phyloP scores from a whole-genome alignment of 2,329 filamentous ascomycete genomes.

The Sarocladium kiliense region DNA sequence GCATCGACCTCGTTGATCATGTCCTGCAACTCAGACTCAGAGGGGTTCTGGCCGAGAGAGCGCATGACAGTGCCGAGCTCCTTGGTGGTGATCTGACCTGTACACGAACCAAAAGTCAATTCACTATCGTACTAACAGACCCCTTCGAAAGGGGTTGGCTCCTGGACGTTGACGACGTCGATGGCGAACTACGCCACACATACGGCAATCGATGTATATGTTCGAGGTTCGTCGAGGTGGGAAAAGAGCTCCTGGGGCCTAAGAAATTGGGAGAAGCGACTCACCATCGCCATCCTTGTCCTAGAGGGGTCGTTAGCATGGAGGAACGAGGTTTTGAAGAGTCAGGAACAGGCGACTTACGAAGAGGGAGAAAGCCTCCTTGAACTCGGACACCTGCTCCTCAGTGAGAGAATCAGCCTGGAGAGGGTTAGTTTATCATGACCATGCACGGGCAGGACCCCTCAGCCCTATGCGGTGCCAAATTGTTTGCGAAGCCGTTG shows the following conservation, averaged over 20 bases:
- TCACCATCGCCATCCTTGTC: slow-evolving; percentile 90
- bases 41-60: slow-evolving; percentile 84
- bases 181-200: neutral
- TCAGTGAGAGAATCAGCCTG: slow-evolving; percentile 98
- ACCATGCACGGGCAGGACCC: slow-evolving; percentile 17
- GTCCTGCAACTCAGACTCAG: slow-evolving; percentile 83
- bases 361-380: slow-evolving; percentile 99
- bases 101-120: slow-evolving; percentile 2
- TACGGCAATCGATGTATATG: neutral
- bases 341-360: slow-evolving; percentile 59
- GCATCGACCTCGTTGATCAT: slow-evolving; percentile 94
- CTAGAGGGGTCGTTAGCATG: slow-evolving; percentile 36
- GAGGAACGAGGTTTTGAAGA: neutral
- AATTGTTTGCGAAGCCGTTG: neutral
- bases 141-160: neutral
- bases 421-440: slow-evolving; percentile 1
- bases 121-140: neutral
- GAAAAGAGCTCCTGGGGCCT: neutral
- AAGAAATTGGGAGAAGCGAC: slow-evolving; percentile 33
- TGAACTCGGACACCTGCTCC: slow-evolving; percentile 99
- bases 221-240: neutral
- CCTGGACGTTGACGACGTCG: neutral
- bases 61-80: slow-evolving; percentile 88
- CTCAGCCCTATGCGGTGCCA: slow-evolving; percentile 16
- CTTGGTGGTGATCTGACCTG: slow-evolving; percentile 89